These are phyloP conservation scores for Populus euphratica DNA, from an alignment of 345 rosid genomes.

Conservation along the genomic window DNA sequence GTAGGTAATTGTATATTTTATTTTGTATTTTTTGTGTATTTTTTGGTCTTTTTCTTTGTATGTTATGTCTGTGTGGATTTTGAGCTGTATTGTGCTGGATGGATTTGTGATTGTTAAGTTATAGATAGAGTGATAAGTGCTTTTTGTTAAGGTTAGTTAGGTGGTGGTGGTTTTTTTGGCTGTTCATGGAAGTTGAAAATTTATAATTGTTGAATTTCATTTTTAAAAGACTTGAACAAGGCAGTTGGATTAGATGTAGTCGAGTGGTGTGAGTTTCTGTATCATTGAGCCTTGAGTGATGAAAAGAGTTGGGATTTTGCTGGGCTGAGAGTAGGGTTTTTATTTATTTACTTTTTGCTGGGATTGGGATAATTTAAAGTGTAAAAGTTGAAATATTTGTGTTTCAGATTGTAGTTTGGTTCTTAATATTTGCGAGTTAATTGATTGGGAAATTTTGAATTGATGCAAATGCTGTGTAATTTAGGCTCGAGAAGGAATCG, in stretches of 20 bases:
- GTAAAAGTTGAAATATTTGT: neutral
- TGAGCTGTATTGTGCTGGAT: neutral
- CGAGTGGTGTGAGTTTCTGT: constrained; percentile 6
- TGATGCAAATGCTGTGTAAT: neutral
- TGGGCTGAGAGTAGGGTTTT: neutral
- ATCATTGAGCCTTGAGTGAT: neutral
- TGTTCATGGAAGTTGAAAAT: neutral
- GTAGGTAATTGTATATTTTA: neutral
- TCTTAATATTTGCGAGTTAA: neutral
- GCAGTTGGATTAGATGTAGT: neutral
- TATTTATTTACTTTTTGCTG: no score
- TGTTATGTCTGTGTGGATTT: neutral
- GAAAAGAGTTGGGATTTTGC: neutral
- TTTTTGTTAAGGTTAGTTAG: neutral
- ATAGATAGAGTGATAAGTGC: neutral
- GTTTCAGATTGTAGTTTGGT: neutral
- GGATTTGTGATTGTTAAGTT: neutral
- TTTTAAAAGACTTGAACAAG: neutral
- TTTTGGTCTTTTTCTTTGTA: neutral
- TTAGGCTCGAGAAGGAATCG: constrained; percentile 69
- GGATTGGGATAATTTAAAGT: neutral
- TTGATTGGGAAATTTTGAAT: neutral
- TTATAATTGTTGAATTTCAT: neutral
- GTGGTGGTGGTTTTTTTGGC: neutral
- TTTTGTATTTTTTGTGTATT: neutral